phyloP scores from a whole-genome alignment of 2,329 filamentous ascomycete species.

The Thermomyces lanuginosus region DNA sequence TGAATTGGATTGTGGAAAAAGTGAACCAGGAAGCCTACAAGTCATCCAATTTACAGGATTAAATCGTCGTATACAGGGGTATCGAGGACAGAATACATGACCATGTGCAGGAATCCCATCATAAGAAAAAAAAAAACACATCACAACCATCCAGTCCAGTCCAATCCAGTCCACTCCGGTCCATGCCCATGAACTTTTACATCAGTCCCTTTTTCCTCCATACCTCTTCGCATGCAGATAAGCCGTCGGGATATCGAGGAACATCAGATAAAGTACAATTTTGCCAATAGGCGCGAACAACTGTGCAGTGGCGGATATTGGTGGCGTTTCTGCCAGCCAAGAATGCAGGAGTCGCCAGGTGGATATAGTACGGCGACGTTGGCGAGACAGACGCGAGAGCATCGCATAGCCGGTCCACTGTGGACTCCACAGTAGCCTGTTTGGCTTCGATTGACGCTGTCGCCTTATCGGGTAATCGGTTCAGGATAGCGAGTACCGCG shows the following conservation, averaged over 20 bases:
- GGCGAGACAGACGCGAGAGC: constrained; percentile 17
- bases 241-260: constrained; percentile 21
- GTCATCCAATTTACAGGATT: too few relatives aligned
- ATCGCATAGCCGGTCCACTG: constrained; percentile 22
- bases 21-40: too few relatives aligned
- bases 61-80: too few relatives aligned
- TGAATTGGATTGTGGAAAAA: too few relatives aligned
- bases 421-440: constrained; percentile 11
- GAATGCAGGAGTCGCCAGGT: constrained; percentile 24
- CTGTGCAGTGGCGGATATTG: constrained; percentile 17
- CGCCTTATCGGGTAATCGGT: constrained; percentile 3
- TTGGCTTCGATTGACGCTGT: constrained; percentile 3
- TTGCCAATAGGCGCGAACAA: constrained; percentile 23
- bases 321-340: constrained; percentile 23
- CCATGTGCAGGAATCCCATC: too few relatives aligned
- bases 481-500: constrained; percentile 18
- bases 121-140: too few relatives aligned
- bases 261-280: constrained; percentile 24
- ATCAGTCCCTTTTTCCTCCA: constrained; percentile 16
- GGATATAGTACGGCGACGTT: constrained; percentile 24
- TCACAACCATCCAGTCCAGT: too few relatives aligned
- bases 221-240: constrained; percentile 18
- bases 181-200: too few relatives aligned
- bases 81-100: too few relatives aligned
- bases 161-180: too few relatives aligned